Percentiles rank a stretch among this genome's conserved stretches.
Conservation (phyloP, 2,329 filamentous ascomycete species). For the Phyllosticta citriasiana region DNA sequence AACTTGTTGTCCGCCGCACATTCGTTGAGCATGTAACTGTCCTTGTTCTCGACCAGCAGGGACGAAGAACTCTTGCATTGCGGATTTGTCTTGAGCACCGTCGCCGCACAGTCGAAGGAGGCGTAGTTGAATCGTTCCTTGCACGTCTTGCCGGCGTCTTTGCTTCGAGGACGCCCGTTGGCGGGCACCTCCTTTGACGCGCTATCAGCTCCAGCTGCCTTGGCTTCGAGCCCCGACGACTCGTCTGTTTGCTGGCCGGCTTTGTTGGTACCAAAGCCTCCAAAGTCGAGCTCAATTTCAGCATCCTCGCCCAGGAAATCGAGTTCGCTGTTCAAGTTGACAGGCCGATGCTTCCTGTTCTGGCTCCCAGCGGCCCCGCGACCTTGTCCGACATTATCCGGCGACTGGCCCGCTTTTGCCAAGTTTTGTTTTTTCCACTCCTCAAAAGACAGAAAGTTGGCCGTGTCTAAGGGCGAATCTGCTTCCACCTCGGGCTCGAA, state of each 20-base stretch:
- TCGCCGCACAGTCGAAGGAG: slow-evolving; percentile 93
- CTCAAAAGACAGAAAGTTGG: slow-evolving; percentile 90
- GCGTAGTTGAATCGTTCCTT: slow-evolving; percentile 97
- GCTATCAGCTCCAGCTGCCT: not conserved
- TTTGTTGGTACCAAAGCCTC: slow-evolving; percentile 40
- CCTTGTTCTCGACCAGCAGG: slow-evolving; percentile 91
- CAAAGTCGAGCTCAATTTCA: slow-evolving; percentile 71
- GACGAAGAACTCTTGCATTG: slow-evolving; percentile 82
- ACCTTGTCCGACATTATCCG: slow-evolving; percentile 52
- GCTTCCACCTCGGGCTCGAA: slow-evolving; percentile 43
- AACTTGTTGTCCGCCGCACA: slow-evolving; percentile 85
- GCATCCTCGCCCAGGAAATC: slow-evolving; percentile 78
- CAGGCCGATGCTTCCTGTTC: slow-evolving; percentile 38
- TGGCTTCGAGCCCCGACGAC: slow-evolving; percentile 1
- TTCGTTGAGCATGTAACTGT: slow-evolving; percentile 94
- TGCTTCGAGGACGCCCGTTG: slow-evolving; percentile 50
- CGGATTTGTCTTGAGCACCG: slow-evolving; percentile 78
- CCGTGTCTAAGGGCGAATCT: slow-evolving; percentile 60
- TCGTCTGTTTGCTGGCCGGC: slow-evolving; percentile 1
- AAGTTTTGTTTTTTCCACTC: slow-evolving; percentile 97
- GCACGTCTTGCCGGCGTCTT: slow-evolving; percentile 93
- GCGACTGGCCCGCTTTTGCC: slow-evolving; percentile 71
- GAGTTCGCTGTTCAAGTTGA: slow-evolving; percentile 55
- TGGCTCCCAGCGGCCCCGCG: slow-evolving; percentile 40
- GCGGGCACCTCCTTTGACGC: slow-evolving; percentile 19